Evolutionary conservation across 306 rosid genomes (phyloP).

Genomic region (Acacia melanoxylon): DNA sequence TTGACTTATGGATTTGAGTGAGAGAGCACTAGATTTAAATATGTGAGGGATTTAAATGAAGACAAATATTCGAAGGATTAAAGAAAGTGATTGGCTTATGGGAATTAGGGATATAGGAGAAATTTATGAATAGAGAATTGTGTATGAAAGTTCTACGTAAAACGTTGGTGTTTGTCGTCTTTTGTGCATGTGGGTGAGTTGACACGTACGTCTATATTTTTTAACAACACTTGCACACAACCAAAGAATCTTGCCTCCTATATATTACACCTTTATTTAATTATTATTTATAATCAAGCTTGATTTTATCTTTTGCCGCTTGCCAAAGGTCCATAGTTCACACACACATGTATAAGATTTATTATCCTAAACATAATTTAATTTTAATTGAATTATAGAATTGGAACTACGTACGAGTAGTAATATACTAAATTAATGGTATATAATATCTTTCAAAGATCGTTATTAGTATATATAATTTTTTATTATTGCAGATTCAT

Average conservation of each 20-base stretch:
- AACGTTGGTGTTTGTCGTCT: slow-evolving; percentile 25
- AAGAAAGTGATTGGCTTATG: slow-evolving; percentile 25
- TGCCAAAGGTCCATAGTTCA: slow-evolving; percentile 1
- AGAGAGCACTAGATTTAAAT: not conserved
- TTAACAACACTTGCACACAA: slow-evolving; percentile 24
- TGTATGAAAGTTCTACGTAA: slow-evolving; percentile 19
- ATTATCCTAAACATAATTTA: not conserved
- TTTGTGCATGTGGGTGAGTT: slow-evolving; percentile 24
- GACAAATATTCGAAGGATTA: slow-evolving; percentile 55
- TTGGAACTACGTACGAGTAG: not conserved
- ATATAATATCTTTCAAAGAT: not conserved
- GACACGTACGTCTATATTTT: slow-evolving; percentile 18
- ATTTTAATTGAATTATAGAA: not conserved
- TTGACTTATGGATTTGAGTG: slow-evolving; percentile 43
- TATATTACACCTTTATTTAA: slow-evolving; percentile 24
- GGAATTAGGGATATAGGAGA: slow-evolving; percentile 10
- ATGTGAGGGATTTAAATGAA: slow-evolving; percentile 31
- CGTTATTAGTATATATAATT: not conserved
- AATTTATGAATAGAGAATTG: slow-evolving; percentile 30
- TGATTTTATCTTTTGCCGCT: slow-evolving; percentile 14
- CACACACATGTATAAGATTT: not conserved
- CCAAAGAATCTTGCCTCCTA: slow-evolving; percentile 37
- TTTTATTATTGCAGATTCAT: not conserved
- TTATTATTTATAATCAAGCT: not conserved
- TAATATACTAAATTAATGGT: not conserved